Evolutionary conservation across 306 rosid genomes (phyloP), one percentile per base, ranked within the genome.

Genomic region (Casuarina glauca): DNA sequence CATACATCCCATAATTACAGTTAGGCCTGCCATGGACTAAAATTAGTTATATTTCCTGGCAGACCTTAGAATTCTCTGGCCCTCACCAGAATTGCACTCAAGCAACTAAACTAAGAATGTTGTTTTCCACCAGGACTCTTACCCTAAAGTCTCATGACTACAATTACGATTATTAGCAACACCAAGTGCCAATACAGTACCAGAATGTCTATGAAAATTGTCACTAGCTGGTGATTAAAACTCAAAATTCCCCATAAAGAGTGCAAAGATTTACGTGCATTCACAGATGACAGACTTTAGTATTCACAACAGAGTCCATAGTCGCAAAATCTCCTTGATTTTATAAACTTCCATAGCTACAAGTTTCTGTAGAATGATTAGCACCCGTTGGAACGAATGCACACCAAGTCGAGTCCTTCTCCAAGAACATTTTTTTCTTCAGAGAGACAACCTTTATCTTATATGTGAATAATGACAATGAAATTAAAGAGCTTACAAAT

Each of bases 31-130:
- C 57, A 16, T 19, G 2, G 2, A 16, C 7, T 2, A 52, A 52
- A 4, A 52, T 13, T 52, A 16, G 57, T 52, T 52, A 5, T 52
- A 2, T 13, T 52, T 16, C 57, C 17, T 13, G 57, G 15, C 57
- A 26, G 36, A 58, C 9, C 38, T 58, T n/a, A 58, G 6, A 58
- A 7, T 52, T 19, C 20, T 19, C 8, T 52, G 2, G 7, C 57
- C 20, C 57, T 5, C 15, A 58, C 39, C 15, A n/a, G 38, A 80
- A 74, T 46, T 58, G 45, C 74, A 62, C 19, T 35, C 68, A 66
- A 60, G 73, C 19, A 73, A 64, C 19, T 58, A 73, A 74, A 53
- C 64, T 53, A 57, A 20, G 9, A 19, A 11, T 20, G 8, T 19
- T n/a, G 39, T 26, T 20, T 57, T 57, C 63, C 26, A 20, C 38